Base-by-base conservation (phyloP, 1,139 yeast species). In the Sugiyamaella novakii region DNA sequence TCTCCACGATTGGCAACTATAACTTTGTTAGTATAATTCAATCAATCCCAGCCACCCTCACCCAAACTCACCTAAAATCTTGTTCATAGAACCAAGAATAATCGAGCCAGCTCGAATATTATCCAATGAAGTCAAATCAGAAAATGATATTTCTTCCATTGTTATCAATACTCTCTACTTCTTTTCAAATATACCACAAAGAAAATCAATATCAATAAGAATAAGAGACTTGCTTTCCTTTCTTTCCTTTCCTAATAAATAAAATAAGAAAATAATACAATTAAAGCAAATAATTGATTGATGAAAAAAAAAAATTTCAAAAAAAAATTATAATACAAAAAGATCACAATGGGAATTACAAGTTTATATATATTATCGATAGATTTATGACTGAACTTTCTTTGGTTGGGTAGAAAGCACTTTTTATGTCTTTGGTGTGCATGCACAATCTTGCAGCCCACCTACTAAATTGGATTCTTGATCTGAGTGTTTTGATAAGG, bases 1-100 rank as follows among this genome's bases (percentile, higher is more conserved):
- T 91, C 98, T 61, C 98, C 97, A 73, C 98, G 81, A 75, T 91
- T 91, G 59, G 98, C 98, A 47, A 91, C 98, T 64, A 47, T 27
- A 29, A 28, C 14, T 28, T 35, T 17, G 47, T 43, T 35, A 43
- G 41, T 40, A 29, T 33, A 14, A 17, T 12, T 10, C 27, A 12
- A 21, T 11, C 29, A 14, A 15, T 21, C 14, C 30, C 11, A 35
- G 6, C 21, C 18, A 5, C 28, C 36, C 12, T 21, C 27, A 57
- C 62, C 36, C 51, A 60, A 11, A 59, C 62, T 43, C 53, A 63
- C 67, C 68, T 47, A 70, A 63, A 49, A 70, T 59, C 64, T 68
- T 68, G 60, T 69, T 70, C 70, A 69, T 69, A 28, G 65, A 56
- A 43, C 74, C 74, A 43, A 70, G 63, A 37, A 70, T 65, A 33